A percentile compares a stretch with the other conserved stretches of the same genome.
Evolutionary conservation across 768 basidiomycete species (phyloP).

Genomic region (Leucogyrophana mollusca): DNA sequence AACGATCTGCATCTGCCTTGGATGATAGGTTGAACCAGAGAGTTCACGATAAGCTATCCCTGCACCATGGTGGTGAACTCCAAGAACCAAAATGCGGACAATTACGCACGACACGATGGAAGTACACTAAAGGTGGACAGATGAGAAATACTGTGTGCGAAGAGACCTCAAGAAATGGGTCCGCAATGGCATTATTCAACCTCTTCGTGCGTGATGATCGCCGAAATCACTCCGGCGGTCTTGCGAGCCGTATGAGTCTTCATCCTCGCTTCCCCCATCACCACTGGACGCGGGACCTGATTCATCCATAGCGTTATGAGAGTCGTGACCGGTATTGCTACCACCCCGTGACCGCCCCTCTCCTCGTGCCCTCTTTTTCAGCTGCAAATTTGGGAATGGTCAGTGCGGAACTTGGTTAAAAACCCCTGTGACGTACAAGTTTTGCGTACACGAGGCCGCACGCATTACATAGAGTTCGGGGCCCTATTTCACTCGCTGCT

Average conservation of each 20-base stretch:
- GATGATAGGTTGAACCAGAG: no score
- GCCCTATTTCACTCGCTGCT: slow-evolving; percentile 48
- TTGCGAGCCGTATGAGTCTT: slow-evolving; percentile 33
- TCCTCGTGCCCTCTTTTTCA: slow-evolving; percentile 34
- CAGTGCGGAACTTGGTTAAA: slow-evolving; percentile 19
- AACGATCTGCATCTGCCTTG: no score
- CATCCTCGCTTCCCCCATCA: slow-evolving; percentile 30
- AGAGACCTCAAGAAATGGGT: no score
- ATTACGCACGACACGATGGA: no score
- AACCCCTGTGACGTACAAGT: slow-evolving; percentile 53
- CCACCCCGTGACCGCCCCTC: slow-evolving; percentile 24
- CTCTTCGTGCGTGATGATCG: slow-evolving; percentile 33
- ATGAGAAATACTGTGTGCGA: no score
- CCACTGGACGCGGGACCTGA: slow-evolving; percentile 19
- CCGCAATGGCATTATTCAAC: no score
- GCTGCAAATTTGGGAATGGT: slow-evolving; percentile 17
- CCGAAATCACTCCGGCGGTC: slow-evolving; percentile 31
- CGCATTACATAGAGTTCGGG: slow-evolving; percentile 81
- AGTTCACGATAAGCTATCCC: no score
- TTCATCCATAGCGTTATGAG: slow-evolving; percentile 26
- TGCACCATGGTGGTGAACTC: no score
- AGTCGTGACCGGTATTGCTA: slow-evolving; percentile 27
- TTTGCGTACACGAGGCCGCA: slow-evolving; percentile 88
- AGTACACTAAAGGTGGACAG: no score
- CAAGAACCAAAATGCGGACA: no score